Base-by-base conservation (phyloP, 2,329 filamentous ascomycete genomes). In the Cryoendolithus antarcticus region DNA sequence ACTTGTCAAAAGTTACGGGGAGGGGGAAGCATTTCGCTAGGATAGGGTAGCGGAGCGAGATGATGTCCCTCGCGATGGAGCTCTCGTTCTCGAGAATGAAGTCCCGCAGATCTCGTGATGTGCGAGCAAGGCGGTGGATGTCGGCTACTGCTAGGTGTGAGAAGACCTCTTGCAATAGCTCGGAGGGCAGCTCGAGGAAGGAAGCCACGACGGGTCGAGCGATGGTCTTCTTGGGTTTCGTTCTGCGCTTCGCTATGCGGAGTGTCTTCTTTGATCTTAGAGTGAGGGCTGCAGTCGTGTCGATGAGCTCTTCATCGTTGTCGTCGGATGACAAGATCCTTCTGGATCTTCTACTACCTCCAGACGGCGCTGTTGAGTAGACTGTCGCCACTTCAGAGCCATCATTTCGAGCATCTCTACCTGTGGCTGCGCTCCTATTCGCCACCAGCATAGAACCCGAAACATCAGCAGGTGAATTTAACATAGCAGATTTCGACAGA, bases 211-310 rank as follows among this genome's bases (percentile, higher is more conserved):
- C 54, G 27, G 60, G 56, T 11, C 46, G 55, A 2, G 49, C 49
- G 4, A 48, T 51, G 41, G 58, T 62, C 47, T 59, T 58, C 40
- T 32, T 46, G 39, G 56, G 63, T 45, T 62, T 65, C 41, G 65
- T 57, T 45, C 64, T 59, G 44, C 61, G 66, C 48, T 63, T 69
- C 45, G 59, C 57, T n/a, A 49, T 55, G 27, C 72, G 65, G 48
- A 69, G 64, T 5, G 66, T 73, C 38, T 68, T 67, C 51, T 73
- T 75, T 5, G 71, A 75, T 35, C 56, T 64, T 15, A 72, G 60
- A 1, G 61, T 51, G 9, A 75, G 58, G 1, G 61, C 54, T 35
- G 63, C 63, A 3, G 71, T 75, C n/a, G 61, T 62, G 44, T 70
- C 68, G 21, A 70, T 59, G 8, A 72, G 57, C 4, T 66, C 64